phyloP scores from a whole-genome alignment of 2,329 filamentous ascomycete genomes.

The Basipetospora chlamydospora region DNA sequence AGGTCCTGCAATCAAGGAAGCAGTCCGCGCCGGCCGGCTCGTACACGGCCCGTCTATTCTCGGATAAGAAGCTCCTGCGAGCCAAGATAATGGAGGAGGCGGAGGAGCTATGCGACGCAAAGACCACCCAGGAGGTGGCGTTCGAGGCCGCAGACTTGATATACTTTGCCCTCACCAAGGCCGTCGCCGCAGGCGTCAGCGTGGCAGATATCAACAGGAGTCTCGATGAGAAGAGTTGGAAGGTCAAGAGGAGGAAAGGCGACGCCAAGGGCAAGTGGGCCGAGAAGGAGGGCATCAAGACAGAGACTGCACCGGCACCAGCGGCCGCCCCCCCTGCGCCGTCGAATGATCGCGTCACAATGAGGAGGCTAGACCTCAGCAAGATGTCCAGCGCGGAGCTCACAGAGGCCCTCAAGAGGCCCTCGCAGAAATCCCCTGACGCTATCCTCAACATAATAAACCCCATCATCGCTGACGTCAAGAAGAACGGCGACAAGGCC shows the following conservation, averaged over 20 bases:
- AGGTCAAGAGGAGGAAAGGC: constrained; percentile 84
- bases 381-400: constrained; percentile 51
- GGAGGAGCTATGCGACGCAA: constrained; percentile 81
- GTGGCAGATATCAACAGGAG: constrained; percentile 84
- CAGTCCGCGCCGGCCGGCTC: constrained; percentile 73
- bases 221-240: constrained; percentile 85
- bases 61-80: constrained; percentile 72
- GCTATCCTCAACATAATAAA: constrained; percentile 80
- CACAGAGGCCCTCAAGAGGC: constrained; percentile 63
- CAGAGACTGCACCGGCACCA: constrained; percentile 19
- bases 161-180: constrained; percentile 90
- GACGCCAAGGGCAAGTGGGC: constrained; percentile 92
- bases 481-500: constrained; percentile 69
- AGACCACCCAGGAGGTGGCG: constrained; percentile 67
- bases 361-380: constrained; percentile 64
- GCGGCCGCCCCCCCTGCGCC: constrained; percentile 19
- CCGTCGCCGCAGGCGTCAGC: constrained; percentile 68
- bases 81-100: constrained; percentile 99
- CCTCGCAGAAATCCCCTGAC: constrained; percentile 90
- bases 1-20: constrained; percentile 73
- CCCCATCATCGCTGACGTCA: constrained; percentile 84
- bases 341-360: constrained; percentile 48
- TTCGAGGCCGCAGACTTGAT: constrained; percentile 92
- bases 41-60: constrained; percentile 87
- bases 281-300: constrained; percentile 58